Percentiles rank a stretch among this genome's conserved stretches.
Evolutionary conservation across 2,329 filamentous ascomycete species (phyloP).

Genomic region (Colletotrichum eremochloae): DNA sequence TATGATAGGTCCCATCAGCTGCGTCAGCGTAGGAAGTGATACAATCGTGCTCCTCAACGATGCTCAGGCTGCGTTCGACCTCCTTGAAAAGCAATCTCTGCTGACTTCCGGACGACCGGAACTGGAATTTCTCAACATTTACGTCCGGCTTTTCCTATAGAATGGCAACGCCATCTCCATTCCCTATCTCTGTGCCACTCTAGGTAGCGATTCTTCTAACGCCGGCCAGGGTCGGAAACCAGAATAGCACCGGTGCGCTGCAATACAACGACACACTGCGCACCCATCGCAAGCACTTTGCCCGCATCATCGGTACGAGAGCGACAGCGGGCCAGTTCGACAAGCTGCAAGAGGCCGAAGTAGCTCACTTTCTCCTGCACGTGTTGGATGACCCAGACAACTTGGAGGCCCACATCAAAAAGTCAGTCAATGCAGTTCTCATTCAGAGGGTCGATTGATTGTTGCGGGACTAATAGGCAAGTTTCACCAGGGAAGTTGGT

Average conservation of each 20-base stretch:
- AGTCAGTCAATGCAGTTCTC: background rate
- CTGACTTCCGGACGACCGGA: background rate
- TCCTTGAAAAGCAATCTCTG: background rate
- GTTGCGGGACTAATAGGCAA: background rate
- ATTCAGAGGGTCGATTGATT: too few species aligned
- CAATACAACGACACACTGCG: background rate
- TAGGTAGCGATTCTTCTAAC: background rate
- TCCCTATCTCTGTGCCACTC: too few species aligned
- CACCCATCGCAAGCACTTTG: background rate
- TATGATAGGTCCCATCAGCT: background rate
- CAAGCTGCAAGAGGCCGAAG: background rate
- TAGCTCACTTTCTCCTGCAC: background rate
- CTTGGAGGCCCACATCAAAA: background rate
- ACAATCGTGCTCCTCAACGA: background rate
- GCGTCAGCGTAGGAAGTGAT: background rate
- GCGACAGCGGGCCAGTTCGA: background rate
- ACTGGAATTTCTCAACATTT: background rate
- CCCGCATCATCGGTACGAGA: background rate
- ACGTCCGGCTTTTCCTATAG: background rate
- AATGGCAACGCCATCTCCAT: rapidly evolving
- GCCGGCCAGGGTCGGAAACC: background rate
- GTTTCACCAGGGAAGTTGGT: slow-evolving; percentile 1
- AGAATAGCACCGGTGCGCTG: background rate
- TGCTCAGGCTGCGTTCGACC: background rate
- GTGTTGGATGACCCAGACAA: background rate